These are phyloP conservation scores for Daedaleopsis nitida DNA, from an alignment of 768 basidiomycete species.

Conservation along the genomic window DNA sequence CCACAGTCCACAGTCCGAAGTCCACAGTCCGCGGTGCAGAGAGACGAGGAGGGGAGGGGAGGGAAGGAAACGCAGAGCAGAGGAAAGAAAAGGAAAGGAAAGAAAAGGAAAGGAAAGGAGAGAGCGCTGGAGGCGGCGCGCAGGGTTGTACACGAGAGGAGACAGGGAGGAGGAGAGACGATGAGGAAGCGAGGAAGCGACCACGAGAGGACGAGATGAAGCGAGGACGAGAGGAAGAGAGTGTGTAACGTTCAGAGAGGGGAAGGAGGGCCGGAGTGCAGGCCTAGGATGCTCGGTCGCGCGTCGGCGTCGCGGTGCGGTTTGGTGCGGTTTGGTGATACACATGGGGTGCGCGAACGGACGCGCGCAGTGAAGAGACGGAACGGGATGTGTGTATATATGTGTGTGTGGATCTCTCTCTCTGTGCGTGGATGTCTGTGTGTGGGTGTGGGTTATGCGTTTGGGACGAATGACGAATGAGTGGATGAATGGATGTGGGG, in stretches of 20 bases:
- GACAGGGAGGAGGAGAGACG: no score
- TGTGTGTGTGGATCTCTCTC: background rate
- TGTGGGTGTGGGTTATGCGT: background rate
- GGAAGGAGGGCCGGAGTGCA: background rate
- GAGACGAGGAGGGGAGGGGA: background rate
- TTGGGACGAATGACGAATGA: no score
- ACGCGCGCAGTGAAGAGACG: background rate
- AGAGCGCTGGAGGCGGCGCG: no score
- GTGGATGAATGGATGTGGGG: no score
- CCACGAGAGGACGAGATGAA: no score
- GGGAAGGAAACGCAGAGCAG: background rate
- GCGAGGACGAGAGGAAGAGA: no score
- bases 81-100: background rate
- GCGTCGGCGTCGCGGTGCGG: background rate
- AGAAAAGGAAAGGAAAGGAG: background rate
- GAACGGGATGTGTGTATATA: background rate
- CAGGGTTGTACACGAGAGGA: no score
- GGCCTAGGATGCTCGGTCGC: background rate
- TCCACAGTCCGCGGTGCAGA: background rate
- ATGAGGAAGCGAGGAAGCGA: no score
- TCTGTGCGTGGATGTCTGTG: no score
- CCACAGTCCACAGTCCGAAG: slow-evolving; percentile 14
- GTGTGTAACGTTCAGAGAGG: no score
- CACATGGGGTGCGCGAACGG: slow-evolving; percentile 7
- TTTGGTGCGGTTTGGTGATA: background rate